Percentiles rank a stretch among this genome's conserved stretches.
Conservation (phyloP, 371 early-diverging fungal species). For the Syncephalis plumigaleata region DNA sequence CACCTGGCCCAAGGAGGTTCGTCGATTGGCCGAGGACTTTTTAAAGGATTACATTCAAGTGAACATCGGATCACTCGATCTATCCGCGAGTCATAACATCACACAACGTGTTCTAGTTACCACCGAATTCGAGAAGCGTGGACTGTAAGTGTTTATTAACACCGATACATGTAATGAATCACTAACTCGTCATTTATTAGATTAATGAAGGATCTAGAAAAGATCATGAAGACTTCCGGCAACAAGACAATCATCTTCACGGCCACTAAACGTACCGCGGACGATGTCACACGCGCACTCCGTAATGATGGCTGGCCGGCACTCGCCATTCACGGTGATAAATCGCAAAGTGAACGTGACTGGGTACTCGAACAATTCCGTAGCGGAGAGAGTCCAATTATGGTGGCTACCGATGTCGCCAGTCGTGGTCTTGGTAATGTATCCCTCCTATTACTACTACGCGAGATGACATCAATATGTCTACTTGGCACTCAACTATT, state of each 20-base stretch:
- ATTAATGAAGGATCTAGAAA: constrained; percentile 31
- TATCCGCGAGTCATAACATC: constrained; percentile 91
- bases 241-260: constrained; percentile 94
- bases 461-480: too few relatives aligned
- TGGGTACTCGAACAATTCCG: constrained; percentile 91
- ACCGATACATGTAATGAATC: neutral
- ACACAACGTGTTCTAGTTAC: constrained; percentile 85
- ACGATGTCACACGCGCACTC: constrained; percentile 83
- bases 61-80: constrained; percentile 90
- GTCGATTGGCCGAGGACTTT: constrained; percentile 83
- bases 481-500: too few relatives aligned
- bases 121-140: constrained; percentile 74
- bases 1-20: constrained; percentile 98
- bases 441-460: too few relatives aligned
- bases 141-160: constrained; percentile 20
- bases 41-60: constrained; percentile 96
- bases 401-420: constrained; percentile 99
- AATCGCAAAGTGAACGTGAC: constrained; percentile 96
- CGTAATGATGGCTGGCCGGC: constrained; percentile 93
- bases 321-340: constrained; percentile 98
- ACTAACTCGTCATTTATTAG: constrained; percentile 1
- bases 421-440: constrained; percentile 96
- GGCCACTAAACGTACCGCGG: constrained; percentile 95
- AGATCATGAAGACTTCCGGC: constrained; percentile 55
- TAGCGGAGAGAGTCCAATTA: constrained; percentile 69